A percentile compares a stretch with the other conserved stretches of the same genome.
Conservation (phyloP, 345 rosid species). For the Eucalyptus tenuipes region DNA sequence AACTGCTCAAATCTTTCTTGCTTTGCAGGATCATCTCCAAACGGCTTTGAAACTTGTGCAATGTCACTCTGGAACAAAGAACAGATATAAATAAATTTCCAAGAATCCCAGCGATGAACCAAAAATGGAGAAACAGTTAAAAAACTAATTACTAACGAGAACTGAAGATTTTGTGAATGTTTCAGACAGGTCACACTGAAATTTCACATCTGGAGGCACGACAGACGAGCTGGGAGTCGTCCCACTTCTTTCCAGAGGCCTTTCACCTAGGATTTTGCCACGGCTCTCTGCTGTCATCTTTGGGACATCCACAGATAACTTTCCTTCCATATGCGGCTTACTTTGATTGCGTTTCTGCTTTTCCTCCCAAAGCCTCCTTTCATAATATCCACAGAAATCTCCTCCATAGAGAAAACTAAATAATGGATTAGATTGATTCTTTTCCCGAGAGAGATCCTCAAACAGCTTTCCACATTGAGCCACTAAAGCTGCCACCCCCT, state of each 20-base stretch:
- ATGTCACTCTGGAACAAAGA: slow-evolving; percentile 31
- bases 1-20: slow-evolving; percentile 92
- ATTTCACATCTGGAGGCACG: slow-evolving; percentile 42
- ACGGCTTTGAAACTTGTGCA: slow-evolving; percentile 61
- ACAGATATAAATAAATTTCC: background rate
- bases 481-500: slow-evolving; percentile 89
- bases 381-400: slow-evolving; percentile 70
- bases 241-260: slow-evolving; percentile 63
- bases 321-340: slow-evolving; percentile 38
- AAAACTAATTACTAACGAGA: slow-evolving; percentile 33
- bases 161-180: slow-evolving; percentile 71
- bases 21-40: slow-evolving; percentile 73
- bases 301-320: slow-evolving; percentile 26
- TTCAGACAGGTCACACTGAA: slow-evolving; percentile 65
- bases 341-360: slow-evolving; percentile 51
- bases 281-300: slow-evolving; percentile 86
- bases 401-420: slow-evolving; percentile 91
- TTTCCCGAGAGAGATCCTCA: slow-evolving; percentile 95
- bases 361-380: slow-evolving; percentile 85
- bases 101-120: background rate
- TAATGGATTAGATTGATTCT: slow-evolving; percentile 73
- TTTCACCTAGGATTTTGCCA: slow-evolving; percentile 82
- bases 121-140: background rate
- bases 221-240: slow-evolving; percentile 25
- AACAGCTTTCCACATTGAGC: slow-evolving; percentile 88